A percentile compares a stretch with the other conserved stretches of the same genome.
Conservation (phyloP, 2,329 filamentous ascomycete genomes). For the Endoconidiophora laricicola region DNA sequence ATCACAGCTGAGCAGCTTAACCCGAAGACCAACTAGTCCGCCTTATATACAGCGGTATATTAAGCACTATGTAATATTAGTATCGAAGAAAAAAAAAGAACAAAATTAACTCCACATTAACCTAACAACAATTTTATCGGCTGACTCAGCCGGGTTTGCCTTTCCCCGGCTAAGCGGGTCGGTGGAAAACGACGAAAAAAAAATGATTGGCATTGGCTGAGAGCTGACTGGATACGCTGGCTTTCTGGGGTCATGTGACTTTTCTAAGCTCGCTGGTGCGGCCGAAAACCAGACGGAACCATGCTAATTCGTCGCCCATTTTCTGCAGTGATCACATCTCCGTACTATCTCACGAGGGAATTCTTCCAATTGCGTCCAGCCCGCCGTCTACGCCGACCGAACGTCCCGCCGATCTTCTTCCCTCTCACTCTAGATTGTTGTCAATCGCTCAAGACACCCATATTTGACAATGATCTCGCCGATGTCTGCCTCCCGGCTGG, state of each 20-base stretch:
- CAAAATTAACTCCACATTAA: no score
- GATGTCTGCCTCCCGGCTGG: slow-evolving; percentile 43
- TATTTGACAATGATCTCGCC: slow-evolving; percentile 45
- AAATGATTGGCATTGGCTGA: slow-evolving; percentile 13
- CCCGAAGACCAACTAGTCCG: neutral
- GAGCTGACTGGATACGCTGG: slow-evolving; percentile 13
- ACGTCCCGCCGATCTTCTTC: slow-evolving; percentile 20
- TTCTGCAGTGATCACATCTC: slow-evolving; percentile 3
- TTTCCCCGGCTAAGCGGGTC: no score
- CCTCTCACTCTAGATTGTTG: slow-evolving; percentile 21
- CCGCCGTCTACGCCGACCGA: slow-evolving; percentile 7
- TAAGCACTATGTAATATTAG: no score
- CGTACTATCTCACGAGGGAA: slow-evolving; percentile 20
- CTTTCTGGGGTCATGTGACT: slow-evolving; percentile 7
- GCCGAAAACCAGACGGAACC: slow-evolving; percentile 14
- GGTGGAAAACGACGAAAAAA: slow-evolving; percentile 4
- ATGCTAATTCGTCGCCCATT: slow-evolving; percentile 11
- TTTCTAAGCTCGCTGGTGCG: slow-evolving; percentile 2
- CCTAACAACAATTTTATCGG: no score
- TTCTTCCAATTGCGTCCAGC: slow-evolving; percentile 19
- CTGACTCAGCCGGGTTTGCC: no score
- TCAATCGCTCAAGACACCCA: slow-evolving; percentile 31
- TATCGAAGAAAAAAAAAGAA: no score
- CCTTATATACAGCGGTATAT: neutral
- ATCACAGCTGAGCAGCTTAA: neutral